Evolutionary conservation across 768 basidiomycete species (phyloP), one percentile per base, ranked within the genome.

Genomic region (Rubroboletus satanas): DNA sequence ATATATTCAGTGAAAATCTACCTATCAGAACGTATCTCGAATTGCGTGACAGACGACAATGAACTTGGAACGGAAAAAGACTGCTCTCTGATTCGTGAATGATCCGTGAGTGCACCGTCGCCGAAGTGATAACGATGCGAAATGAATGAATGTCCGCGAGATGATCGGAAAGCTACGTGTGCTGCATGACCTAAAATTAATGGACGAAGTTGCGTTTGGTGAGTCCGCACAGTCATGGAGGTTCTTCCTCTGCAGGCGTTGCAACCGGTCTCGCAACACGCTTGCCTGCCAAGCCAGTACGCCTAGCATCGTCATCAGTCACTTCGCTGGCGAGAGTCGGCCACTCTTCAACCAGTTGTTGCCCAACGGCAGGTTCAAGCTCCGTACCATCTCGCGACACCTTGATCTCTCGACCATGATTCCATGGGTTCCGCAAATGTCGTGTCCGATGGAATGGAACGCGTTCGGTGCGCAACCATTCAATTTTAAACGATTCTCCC

Each of bases 361-460:
- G 77, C 26, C 90, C 90, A 14, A 90, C 80, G 1, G 64, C 64
- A 3, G 94, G 93, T 67, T 98, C 95, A 18, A 98, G 68, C 67
- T 98, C 95, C 1, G 94, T 97, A 17, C 95, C 95, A 66, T 95
- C 92, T 45, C 90, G 77, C 12, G 90, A 93, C 8, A 90, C 83
- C 74, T 90, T 88, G 43, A 90, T 79, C 64, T 90, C 85, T 47
- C 83, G 75, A 55, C 88, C 90, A 60, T 91, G 83, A 62, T 98
- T 98, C 93, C 94, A 98, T 3, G 88, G 87, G 66, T 98, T 98
- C 39, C 90, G 83, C 49, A 97, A 70, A 66, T 93, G 88, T 28
- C 85, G 80, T 33, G 88, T 88, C 43, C 82, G 82, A 57, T 77
- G 72, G 71, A 98, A 98, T 0, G 91, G 84, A 3, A 98, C 68